Percentiles rank a stretch among this genome's conserved stretches.
Conservation (phyloP, 352 stramenopile species). For the Aphanomyces invadans region DNA sequence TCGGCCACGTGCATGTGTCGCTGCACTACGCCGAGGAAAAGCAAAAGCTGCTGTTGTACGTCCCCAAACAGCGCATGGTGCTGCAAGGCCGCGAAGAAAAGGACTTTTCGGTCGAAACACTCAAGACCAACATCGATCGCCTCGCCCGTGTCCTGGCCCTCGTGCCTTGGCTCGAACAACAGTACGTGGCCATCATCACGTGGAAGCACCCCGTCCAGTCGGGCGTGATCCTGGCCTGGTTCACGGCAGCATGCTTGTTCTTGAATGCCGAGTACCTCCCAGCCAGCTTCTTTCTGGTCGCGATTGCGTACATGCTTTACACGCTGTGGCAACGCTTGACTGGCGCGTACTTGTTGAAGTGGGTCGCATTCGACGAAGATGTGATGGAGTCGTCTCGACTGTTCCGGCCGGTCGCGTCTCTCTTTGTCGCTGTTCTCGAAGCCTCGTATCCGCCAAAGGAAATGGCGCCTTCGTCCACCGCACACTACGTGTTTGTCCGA, state of each 20-base stretch:
- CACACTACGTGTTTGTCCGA: conserved; percentile 4
- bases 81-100: conserved; percentile 59
- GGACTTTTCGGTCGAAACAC: conserved; percentile 72
- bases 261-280: conserved; percentile 66
- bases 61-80: conserved; percentile 41
- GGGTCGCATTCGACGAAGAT: conserved; percentile 76
- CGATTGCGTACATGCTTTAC: conserved; percentile 76
- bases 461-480: background rate
- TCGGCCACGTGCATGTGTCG: conserved; percentile 49
- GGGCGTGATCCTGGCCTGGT: conserved; percentile 45
- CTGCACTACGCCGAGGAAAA: conserved; percentile 69
- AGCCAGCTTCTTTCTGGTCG: conserved; percentile 50
- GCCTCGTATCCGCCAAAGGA: conserved; percentile 36
- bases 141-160: conserved; percentile 54
- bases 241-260: conserved; percentile 58
- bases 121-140: conserved; percentile 65
- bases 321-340: conserved; percentile 57
- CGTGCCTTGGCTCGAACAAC: conserved; percentile 64
- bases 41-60: conserved; percentile 54
- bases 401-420: conserved; percentile 58
- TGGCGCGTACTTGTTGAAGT: conserved; percentile 51
- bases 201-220: conserved; percentile 85
- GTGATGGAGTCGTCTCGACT: conserved; percentile 62
- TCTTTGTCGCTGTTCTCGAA: conserved; percentile 68
- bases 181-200: conserved; percentile 71